Base-by-base conservation (phyloP, 352 stramenopile species). In the Globisporangium radiosum region DNA sequence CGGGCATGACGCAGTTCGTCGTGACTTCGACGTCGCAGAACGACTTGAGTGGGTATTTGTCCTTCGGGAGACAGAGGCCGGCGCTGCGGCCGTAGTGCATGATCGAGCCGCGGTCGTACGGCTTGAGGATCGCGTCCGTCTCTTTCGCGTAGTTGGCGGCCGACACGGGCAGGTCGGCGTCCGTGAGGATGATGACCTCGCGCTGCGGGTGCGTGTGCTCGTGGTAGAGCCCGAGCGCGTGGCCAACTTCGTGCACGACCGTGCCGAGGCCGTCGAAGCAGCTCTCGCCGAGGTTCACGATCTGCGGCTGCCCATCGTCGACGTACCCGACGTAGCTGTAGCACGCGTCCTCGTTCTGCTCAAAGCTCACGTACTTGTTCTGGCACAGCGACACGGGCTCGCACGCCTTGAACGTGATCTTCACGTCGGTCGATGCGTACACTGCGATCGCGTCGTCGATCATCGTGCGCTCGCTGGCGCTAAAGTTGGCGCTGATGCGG, bases 301-400 rank as follows among this genome's bases (percentile, higher is more conserved):
- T 64, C 68, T 92, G 81, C 11, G 76, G 72, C 59, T 81, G 70
- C 37, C 76, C 79, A 38, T 81, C 76, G 53, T 84, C 70, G 7
- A 83, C 75, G 57, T 87, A 92, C 5, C 81, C 81, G 13, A 92
- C 78, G 68, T 87, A 81, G 14, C 79, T 81, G 62, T 88, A 88
- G 65, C 80, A 88, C 47, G 73, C 73, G 60, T 88, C 72, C 11
- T 88, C 74, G 42, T 87, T 81, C 63, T 88, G 70, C 52, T 81
- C 71, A 17, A 92, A 86, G 62, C 76, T 80, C 33, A 88, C 74
- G 47, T 90, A 90, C 52, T 86, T 88, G 37, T 78, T 75, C 5
- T 72, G 72, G 59, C 81, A 92, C 8, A 78, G 70, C 13, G 72
- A 60, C 38, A 70, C 60, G 33, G 78, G 78, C 37, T 87, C 67